Evolutionary conservation across 768 basidiomycete species (phyloP), one percentile per base, ranked within the genome.

Genomic region (Suillus decipiens): DNA sequence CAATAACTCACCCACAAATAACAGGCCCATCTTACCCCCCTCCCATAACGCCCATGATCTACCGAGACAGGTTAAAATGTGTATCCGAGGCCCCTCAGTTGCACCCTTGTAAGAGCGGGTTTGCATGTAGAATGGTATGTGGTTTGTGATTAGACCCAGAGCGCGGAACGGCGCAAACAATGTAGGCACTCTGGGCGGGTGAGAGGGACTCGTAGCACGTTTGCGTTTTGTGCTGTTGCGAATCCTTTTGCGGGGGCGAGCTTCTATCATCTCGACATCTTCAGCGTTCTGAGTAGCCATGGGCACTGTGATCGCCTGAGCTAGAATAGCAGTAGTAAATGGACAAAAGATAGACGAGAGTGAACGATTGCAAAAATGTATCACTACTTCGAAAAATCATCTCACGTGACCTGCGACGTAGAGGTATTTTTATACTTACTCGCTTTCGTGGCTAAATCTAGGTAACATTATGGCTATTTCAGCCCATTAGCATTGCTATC

Each of bases 31-130:
- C 77, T 90, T 95, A 33, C 88, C 92, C 24, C 94, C 96, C 69
- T 97, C 95, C 96, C 96, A 99, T 71, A 97, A 79, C 19, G 95
- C 92, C 96, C 96, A 99, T 67, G 92, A 86, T 63, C 80, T 86
- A 7, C 96, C 96, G 9, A 98, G 77, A 70, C 92, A 95, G 12
- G 94, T 96, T 39, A 97, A 76, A 48, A 99, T 78, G 65, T 94
- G 90, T 62, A 96, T 81, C 54, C 86, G 84, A 1, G 96, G 95
- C 3, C 90, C 92, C 22, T 90, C 89, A 1, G 92, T 85, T 24
- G 93, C 86, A 31, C 93, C 93, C 73, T 95, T 96, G 70, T 88
- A 82, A 1, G 91, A 87, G 60, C 93, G 86, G 2, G 90, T 87
- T 80, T 96, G 95, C 63, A 98, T 75, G 17, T 90, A 86, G 72